Conservation (phyloP, 2,329 filamentous ascomycete genomes). For the Botryotinia narcissicola region DNA sequence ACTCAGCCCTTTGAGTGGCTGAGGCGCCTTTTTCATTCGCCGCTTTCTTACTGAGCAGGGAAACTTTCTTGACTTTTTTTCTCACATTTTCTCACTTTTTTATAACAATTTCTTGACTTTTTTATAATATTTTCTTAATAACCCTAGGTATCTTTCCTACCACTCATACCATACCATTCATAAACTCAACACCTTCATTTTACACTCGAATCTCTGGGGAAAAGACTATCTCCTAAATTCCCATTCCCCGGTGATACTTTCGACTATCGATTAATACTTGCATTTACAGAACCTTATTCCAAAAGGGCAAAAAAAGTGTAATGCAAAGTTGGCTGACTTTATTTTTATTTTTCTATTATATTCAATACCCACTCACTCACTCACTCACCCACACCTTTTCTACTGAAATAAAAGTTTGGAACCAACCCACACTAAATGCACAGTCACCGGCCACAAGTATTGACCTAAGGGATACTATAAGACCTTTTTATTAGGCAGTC, state of each 20-base stretch:
- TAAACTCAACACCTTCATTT: background rate
- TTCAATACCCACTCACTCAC: background rate
- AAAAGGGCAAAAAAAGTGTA: background rate
- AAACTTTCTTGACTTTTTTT: background rate
- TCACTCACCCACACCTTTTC: background rate
- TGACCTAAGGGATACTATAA: conserved; percentile 11
- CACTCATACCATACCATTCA: background rate
- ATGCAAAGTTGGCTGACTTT: background rate
- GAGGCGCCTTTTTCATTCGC: conserved; percentile 17
- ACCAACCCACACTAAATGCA: background rate
- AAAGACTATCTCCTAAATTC: background rate
- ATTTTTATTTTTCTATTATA: background rate
- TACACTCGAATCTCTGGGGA: background rate
- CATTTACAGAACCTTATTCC: background rate
- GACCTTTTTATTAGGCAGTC: conserved; percentile 15
- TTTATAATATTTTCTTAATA: background rate
- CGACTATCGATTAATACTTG: background rate
- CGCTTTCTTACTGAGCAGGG: background rate
- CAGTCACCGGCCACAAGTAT: conserved; percentile 17
- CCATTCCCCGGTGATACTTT: background rate
- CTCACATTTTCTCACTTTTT: background rate
- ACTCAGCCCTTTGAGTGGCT: conserved; percentile 19
- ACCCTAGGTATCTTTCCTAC: background rate
- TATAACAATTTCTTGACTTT: background rate
- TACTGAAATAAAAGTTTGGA: conserved; percentile 4